Evolutionary conservation across 345 rosid species (phyloP), one percentile per base, ranked within the genome.

Genomic region (Syzygium aqueum): DNA sequence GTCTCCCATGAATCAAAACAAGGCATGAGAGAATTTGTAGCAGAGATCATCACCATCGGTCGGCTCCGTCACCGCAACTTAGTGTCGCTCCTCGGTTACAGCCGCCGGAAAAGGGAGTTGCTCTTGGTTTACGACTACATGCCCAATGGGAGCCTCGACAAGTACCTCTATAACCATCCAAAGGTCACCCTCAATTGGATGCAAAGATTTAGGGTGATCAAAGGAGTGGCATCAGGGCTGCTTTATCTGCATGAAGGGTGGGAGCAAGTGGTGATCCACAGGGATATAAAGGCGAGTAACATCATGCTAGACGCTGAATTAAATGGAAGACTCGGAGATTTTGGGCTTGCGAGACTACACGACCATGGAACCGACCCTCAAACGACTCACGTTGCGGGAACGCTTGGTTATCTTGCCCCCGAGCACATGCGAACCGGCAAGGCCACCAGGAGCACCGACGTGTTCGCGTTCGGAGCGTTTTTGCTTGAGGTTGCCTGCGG

Each of bases 381-480:
- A 57, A 57, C 63, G n/a, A 57, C 63, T 57, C 63, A 23, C 5
- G 14, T 57, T 28, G 28, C 10, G 12, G 63, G 28, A 57, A 57
- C 63, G 28, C 2, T 57, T 3, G 63, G 63, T 57, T 57, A 25
- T 57, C 63, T 57, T 0, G 63, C 14, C 63, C 63, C 63, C 3
- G 61, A 56, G 63, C 63, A 57, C 1, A 0, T 23, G 13, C 63
- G 63, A 1, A 25, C 63, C 1, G 63, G 63, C 28, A 57, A 57
- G 63, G 63, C 63, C 63, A 56, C 63, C 4, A 23, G 6, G n/a
- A 56, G 63, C n/a, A 56, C 63, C 13, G 63, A 56, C 63, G 13
- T 56, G n/a, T 56, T 56, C 9, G 28, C 63, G 0, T 56, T 56
- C 1, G 63, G n/a, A 10, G 63, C 25, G 13, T 0, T 56, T 23